phyloP scores from a whole-genome alignment of 768 basidiomycete species.

The Boletus sp. region DNA sequence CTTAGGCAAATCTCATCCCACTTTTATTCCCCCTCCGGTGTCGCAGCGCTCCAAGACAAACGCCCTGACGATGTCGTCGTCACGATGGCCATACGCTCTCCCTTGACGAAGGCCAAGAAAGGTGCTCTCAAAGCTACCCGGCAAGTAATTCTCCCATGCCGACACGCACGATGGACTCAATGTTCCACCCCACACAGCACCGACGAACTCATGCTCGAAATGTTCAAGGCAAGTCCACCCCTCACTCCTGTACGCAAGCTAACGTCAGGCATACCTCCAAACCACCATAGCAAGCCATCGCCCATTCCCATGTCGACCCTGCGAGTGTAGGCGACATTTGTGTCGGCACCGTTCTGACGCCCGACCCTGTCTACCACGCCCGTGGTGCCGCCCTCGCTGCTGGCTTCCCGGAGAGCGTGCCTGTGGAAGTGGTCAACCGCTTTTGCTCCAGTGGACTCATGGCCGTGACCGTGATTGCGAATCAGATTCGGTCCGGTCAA shows the following conservation, averaged over 20 bases:
- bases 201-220: conserved; percentile 77
- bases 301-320: conserved; percentile 58
- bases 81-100: conserved; percentile 74
- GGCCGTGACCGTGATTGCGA: conserved; percentile 73
- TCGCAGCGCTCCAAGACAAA: conserved; percentile 53
- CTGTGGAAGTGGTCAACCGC: conserved; percentile 70
- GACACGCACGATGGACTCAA: conserved; percentile 6
- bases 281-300: conserved; percentile 50
- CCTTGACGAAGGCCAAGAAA: conserved; percentile 72
- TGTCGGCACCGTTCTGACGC: conserved; percentile 72
- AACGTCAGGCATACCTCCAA: neutral
- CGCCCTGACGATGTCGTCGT: conserved; percentile 76
- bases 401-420: conserved; percentile 72
- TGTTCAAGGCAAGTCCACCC: conserved; percentile 57
- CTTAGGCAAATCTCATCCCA: conserved; percentile 65
- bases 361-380: conserved; percentile 66
- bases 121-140: conserved; percentile 71
- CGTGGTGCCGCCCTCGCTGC: conserved; percentile 74
- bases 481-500: conserved; percentile 72
- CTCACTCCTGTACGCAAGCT: neutral
- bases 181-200: conserved; percentile 39
- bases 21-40: conserved; percentile 43
- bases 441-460: conserved; percentile 85
- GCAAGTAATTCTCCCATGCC: conserved; percentile 32
- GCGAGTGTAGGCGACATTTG: conserved; percentile 70